Percentiles rank a stretch among this genome's conserved stretches.
Conservation (phyloP, 1,284 basidiomycete species). For the Coniophora puteana region DNA sequence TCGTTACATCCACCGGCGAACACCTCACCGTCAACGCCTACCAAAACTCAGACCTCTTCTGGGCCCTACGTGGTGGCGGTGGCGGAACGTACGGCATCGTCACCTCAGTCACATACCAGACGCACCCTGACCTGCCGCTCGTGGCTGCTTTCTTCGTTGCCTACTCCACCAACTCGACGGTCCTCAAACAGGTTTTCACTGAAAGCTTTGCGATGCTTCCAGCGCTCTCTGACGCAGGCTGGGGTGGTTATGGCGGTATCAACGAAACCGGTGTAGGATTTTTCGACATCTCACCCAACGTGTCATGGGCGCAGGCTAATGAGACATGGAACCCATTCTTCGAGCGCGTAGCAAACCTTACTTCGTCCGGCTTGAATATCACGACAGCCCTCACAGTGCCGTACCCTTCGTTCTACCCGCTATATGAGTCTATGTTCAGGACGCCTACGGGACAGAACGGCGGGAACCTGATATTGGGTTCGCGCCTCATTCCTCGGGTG, state of each 20-base stretch:
- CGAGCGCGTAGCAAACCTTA: constrained; percentile 19
- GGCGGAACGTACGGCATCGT: constrained; percentile 42
- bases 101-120: constrained; percentile 36
- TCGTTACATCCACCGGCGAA: constrained; percentile 35
- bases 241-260: constrained; percentile 11
- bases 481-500: constrained; percentile 31
- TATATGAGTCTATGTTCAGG: too few species aligned
- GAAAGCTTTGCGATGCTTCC: constrained; percentile 28
- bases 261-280: constrained; percentile 2
- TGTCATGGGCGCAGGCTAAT: constrained; percentile 25
- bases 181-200: constrained; percentile 12
- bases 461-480: constrained; percentile 25
- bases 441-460: too few species aligned
- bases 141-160: constrained; percentile 18
- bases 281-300: constrained; percentile 28
- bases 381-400: constrained; percentile 13
- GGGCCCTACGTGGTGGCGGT: constrained; percentile 45
- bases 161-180: constrained; percentile 14
- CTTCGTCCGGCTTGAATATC: constrained; percentile 14
- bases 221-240: constrained; percentile 24
- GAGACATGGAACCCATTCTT: constrained; percentile 28
- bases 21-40: constrained; percentile 32
- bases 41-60: constrained; percentile 40
- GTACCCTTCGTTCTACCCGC: constrained; percentile 25
- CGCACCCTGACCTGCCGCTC: constrained; percentile 29